These are phyloP conservation scores for Bondarzewia mesenterica DNA, from an alignment of 1,284 basidiomycete genomes.

Conservation along the genomic window DNA sequence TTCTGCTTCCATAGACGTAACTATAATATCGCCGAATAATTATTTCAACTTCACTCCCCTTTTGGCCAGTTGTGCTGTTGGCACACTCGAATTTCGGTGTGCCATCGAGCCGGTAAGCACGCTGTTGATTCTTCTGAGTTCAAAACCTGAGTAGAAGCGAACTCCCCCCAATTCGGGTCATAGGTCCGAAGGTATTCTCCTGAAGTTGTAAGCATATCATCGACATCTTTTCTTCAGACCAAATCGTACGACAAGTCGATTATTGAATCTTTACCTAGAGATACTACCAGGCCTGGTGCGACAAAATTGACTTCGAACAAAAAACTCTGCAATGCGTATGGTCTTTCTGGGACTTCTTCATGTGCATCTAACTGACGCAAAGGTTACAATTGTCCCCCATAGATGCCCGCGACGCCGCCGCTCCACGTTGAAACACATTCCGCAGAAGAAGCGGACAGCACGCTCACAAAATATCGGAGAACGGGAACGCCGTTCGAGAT, in stretches of 20 bases:
- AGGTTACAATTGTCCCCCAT: not conserved
- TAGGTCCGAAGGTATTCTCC: conserved; percentile 51
- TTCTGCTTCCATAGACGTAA: conserved; percentile 61
- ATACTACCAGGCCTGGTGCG: conserved; percentile 68
- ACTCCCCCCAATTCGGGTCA: too few species aligned
- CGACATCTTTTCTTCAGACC: too few species aligned
- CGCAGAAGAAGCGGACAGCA: not conserved
- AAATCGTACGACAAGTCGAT: not conserved
- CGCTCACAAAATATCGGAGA: not conserved
- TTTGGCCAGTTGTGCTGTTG: conserved; percentile 70
- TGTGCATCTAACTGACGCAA: not conserved
- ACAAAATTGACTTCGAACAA: conserved; percentile 62
- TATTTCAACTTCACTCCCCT: conserved; percentile 85
- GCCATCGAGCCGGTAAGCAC: conserved; percentile 71
- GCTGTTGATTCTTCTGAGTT: conserved; percentile 1
- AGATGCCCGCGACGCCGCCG: conserved; percentile 54
- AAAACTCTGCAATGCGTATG: conserved; percentile 54
- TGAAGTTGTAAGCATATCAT: conserved; percentile 42
- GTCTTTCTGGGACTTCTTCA: conserved; percentile 7
- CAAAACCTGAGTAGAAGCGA: not conserved
- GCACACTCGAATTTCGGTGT: conserved; percentile 75
- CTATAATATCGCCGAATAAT: conserved; percentile 64
- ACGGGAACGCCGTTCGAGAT: conserved; percentile 33
- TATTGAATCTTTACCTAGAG: conserved; percentile 26
- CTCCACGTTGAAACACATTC: conserved; percentile 19